Evolutionary conservation across 2,329 filamentous ascomycete genomes (phyloP).

Genomic region (Apiospora hydei): DNA sequence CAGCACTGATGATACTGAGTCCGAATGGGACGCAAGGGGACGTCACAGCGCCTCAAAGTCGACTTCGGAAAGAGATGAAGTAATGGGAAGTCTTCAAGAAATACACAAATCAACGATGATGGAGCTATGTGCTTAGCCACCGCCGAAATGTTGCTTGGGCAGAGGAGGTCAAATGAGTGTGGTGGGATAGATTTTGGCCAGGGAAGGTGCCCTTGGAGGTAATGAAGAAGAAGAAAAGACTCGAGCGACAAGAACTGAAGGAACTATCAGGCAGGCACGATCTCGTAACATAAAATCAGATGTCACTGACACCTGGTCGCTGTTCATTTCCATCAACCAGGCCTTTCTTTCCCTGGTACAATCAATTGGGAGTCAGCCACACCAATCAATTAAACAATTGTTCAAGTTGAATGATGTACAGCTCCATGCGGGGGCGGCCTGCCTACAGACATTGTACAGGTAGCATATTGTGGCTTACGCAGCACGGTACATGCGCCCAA

Average conservation of each 20-base stretch:
- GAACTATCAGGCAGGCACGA: neutral
- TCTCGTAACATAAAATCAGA: conserved; percentile 19
- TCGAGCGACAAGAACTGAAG: neutral
- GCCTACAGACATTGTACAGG: neutral
- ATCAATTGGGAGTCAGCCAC: conserved; percentile 6
- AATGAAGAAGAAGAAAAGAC: neutral
- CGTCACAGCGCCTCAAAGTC: neutral
- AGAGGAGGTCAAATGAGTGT: neutral
- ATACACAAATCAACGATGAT: neutral
- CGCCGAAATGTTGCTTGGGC: neutral
- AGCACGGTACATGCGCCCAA: neutral
- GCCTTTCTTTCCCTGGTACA: neutral
- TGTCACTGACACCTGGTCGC: neutral
- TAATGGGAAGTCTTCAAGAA: neutral
- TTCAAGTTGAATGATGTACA: neutral
- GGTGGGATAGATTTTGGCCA: neutral
- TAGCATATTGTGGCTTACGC: neutral
- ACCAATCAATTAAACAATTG: too few relatives aligned
- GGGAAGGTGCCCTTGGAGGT: neutral
- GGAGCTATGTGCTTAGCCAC: neutral
- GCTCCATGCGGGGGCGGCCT: neutral
- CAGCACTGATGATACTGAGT: neutral
- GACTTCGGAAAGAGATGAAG: neutral
- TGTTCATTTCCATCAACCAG: neutral
- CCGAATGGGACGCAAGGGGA: neutral